phyloP scores from a whole-genome alignment of 2,329 filamentous ascomycete genomes.

The Alternaria longipes region DNA sequence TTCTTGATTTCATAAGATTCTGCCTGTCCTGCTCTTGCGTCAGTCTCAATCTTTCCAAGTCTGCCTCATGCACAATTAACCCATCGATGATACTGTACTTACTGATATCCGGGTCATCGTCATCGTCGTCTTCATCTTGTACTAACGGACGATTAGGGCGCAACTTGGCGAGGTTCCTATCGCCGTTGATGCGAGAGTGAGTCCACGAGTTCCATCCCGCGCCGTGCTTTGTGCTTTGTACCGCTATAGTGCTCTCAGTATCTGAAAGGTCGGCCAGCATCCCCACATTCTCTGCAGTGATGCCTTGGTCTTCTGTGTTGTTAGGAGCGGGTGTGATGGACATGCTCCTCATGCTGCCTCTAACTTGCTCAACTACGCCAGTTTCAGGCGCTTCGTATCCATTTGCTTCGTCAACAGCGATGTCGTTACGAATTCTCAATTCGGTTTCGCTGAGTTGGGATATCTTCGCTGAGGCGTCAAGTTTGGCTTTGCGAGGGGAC shows the following conservation, averaged over 20 bases:
- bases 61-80: constrained; percentile 10
- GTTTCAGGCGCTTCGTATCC: not conserved
- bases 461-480: not conserved
- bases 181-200: constrained; percentile 6
- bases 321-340: not conserved
- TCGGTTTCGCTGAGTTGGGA: not conserved
- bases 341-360: not conserved
- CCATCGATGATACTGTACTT: constrained; percentile 17
- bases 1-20: constrained; percentile 6
- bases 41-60: constrained; percentile 1
- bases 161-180: constrained; percentile 8
- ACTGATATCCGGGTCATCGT: constrained; percentile 20
- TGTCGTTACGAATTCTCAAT: not conserved
- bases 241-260: not conserved
- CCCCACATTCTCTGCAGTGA: not conserved
- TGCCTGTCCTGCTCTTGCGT: constrained; percentile 4
- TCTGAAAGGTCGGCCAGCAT: not conserved
- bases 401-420: not conserved
- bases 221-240: not conserved
- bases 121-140: constrained; percentile 1
- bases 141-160: not conserved
- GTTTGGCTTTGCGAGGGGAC: not conserved
- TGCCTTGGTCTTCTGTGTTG: not conserved
- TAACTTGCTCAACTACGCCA: not conserved
- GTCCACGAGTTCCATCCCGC: constrained; percentile 8